Base-by-base conservation (phyloP, 2,329 filamentous ascomycete genomes). In the Anisogramma anomala region DNA sequence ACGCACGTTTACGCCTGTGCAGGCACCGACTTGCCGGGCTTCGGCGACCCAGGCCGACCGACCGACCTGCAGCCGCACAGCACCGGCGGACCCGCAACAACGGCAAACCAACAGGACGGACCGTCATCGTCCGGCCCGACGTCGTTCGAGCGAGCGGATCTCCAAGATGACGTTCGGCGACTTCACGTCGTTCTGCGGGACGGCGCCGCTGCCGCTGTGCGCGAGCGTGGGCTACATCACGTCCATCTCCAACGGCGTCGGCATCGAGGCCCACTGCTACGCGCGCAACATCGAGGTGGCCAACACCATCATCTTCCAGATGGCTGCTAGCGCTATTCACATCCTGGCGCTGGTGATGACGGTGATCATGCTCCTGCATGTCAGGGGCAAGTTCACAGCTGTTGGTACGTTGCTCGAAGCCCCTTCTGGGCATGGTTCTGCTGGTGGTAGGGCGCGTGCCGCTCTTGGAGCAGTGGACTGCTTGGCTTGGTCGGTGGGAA, bases 241-340 rank as follows among this genome's bases (percentile, higher is more conserved):
- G 22, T 68, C 72, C 25, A 77, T 86, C 50, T 73, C 77, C 17
- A 74, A 71, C 51, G 72, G 74, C 43, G 74, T 80, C 10, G 84
- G 87, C 52, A 91, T 95, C 50, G 82, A 94, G 60, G 79, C 91
- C 43, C 77, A 79, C 56, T 98, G 91, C 69, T 96, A 89, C 66
- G 84, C 91, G 45, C 80, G 91, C 45, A 93, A 91, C 55, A 89
- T 98, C 61, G 88, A 95, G 63, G 65, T 96, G 51, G 91, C 88
- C 52, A 98, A 98, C 66, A 98, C 91, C 30, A 89, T 96, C 66
- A 98, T 98, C 57, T 98, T 98, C 60, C 80, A 96, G 65, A 85
- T 81, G 57, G 91, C 88, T 20, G 79, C 87, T 17, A 85, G 84
- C 48, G 87, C 89, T 57, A 84, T 91, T 66, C 91, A 98, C 63